Percentiles rank a stretch among this genome's conserved stretches.
Conservation (phyloP, 1,284 basidiomycete species). For the Fomitopsis betulina region DNA sequence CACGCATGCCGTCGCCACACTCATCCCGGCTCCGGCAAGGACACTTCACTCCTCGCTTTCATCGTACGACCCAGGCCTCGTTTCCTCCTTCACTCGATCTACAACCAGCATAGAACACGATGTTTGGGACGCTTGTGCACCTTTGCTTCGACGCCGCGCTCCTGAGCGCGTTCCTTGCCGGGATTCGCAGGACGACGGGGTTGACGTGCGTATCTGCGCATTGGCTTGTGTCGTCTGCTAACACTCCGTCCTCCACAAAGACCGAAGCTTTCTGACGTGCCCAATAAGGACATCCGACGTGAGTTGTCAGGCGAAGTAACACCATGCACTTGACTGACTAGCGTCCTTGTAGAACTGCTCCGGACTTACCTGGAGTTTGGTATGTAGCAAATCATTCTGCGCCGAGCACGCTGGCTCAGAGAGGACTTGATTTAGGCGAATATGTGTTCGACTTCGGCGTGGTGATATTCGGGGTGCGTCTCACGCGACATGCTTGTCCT, state of each 20-base stretch:
- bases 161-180: constrained; percentile 75
- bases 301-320: constrained; percentile 29
- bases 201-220: constrained; percentile 55
- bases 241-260: constrained; percentile 31
- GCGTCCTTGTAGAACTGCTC: constrained; percentile 50
- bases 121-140: constrained; percentile 66
- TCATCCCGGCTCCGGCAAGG: not conserved
- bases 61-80: not conserved
- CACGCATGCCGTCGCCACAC: not conserved
- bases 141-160: constrained; percentile 74
- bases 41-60: not conserved
- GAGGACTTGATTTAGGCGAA: constrained; percentile 46
- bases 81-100: constrained; percentile 14
- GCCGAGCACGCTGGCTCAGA: not conserved
- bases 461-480: constrained; percentile 71
- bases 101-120: constrained; percentile 20
- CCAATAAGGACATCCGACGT: constrained; percentile 83
- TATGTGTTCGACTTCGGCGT: constrained; percentile 81
- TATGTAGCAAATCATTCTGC: constrained; percentile 29
- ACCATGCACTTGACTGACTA: not conserved
- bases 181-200: constrained; percentile 74
- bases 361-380: constrained; percentile 75
- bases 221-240: not conserved
- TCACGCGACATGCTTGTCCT: not conserved
- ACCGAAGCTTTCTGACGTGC: constrained; percentile 63